Conservation (phyloP, 495 filamentous ascomycete genomes). For the Geopyxis carbonaria region DNA sequence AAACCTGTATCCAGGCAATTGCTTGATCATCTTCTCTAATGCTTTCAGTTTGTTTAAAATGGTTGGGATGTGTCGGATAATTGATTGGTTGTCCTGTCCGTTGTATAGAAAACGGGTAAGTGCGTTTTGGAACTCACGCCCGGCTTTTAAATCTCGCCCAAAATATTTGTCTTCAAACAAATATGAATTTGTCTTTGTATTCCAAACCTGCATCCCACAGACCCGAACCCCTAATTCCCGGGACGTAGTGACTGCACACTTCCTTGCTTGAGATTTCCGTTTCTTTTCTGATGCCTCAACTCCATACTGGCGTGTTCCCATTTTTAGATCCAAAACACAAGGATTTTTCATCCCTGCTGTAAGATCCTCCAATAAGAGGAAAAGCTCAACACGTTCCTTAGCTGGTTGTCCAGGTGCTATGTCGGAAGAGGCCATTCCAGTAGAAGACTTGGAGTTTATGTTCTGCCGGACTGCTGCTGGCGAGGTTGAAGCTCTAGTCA, state of each 20-base stretch:
- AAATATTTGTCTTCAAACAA: conserved; percentile 95
- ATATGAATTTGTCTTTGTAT: conserved; percentile 63
- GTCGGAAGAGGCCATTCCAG: conserved; percentile 7
- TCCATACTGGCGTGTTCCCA: conserved; percentile 97
- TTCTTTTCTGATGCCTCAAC: conserved; percentile 88
- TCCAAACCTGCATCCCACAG: conserved; percentile 94
- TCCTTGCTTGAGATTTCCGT: conserved; percentile 75
- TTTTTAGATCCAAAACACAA: conserved; percentile 93
- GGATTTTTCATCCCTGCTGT: conserved; percentile 93
- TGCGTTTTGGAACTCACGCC: conserved; percentile 76
- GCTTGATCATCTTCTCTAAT: conserved; percentile 66
- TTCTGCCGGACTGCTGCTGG: conserved; percentile 8
- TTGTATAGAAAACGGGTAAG: conserved; percentile 82
- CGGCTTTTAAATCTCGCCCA: conserved; percentile 73
- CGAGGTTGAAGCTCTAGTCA: conserved; percentile 14
- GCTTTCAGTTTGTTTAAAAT: conserved; percentile 66
- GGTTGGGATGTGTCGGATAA: conserved; percentile 67
- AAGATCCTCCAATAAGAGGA: conserved; percentile 87
- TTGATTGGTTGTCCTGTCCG: conserved; percentile 60
- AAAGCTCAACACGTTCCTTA: conserved; percentile 75
- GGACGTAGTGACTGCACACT: conserved; percentile 84
- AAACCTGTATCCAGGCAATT: conserved; percentile 72
- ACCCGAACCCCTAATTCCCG: conserved; percentile 79
- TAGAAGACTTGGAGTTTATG: conserved; percentile 1
- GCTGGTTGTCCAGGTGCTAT: conserved; percentile 59